Base-by-base conservation (phyloP, 805 yeast genomes). In the Candida morakotiae region DNA sequence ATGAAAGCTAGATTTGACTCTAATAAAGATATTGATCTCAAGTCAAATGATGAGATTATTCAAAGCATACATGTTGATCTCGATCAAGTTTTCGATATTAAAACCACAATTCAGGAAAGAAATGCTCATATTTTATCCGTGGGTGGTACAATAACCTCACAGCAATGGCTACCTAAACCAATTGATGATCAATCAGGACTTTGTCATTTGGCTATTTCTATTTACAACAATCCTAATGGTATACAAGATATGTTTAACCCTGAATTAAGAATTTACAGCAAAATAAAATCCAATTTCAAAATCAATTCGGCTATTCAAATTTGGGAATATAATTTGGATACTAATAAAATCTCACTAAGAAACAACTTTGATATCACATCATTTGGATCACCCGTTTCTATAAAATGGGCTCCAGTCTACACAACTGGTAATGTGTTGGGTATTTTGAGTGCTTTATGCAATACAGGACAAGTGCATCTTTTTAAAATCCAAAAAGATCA, bases 401-500 rank as follows among this genome's bases (percentile, higher is more conserved):
- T 75, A 23, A 48, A 54, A n/a, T 67, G 70, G 74, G 46, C 58
- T 14, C 66, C 73, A 1, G 39, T 56, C 34, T 55, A 57, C 38
- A 64, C 52, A 34, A 45, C 34, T 2, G 27, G 13, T 4, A 47
- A 47, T 42, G 45, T 43, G 2, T 31, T 71, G 11, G 79, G 78
- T 2, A 60, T 71, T 0, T 45, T 81, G n/a, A 70, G 69, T 4
- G 78, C 76, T 9, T 63, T 66, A 0, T 75, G 77, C 42, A 74
- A 75, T 28, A 83, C 79, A 52, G 89, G 89, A 0, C 53, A 62
- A 4, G 53, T 78, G 4, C 77, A 76, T 39, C 48, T 80, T 4
- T 51, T 79, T 13, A 65, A 66, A 33, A 48, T 79, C 0, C 37
- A 48, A 2, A 29, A 62, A 2, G 48, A 51, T 1, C 53, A 52